A percentile compares a stretch with the other conserved stretches of the same genome.
Conservation (phyloP, 1,284 basidiomycete genomes). For the Xerocomus minutiporus region DNA sequence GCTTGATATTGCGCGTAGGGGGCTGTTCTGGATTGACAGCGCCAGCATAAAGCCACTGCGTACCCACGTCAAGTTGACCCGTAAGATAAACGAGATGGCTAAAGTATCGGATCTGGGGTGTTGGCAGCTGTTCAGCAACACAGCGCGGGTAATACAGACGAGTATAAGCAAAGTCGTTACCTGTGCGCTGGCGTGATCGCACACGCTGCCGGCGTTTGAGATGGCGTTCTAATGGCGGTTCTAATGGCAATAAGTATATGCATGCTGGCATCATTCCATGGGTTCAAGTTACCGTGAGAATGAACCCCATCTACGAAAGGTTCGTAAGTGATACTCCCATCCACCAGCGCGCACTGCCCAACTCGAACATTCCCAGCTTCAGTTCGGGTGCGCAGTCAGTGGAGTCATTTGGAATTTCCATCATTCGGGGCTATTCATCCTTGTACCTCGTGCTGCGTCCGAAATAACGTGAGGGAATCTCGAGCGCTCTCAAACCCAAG, state of each 20-base stretch:
- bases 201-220: slow-evolving; percentile 1
- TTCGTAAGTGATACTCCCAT: slow-evolving; percentile 2
- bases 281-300: slow-evolving; percentile 14
- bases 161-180: slow-evolving; percentile 4
- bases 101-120: background rate
- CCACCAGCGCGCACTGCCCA: background rate
- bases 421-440: background rate
- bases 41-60: background rate
- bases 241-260: background rate
- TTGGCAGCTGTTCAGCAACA: background rate
- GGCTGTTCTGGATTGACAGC: too few relatives aligned
- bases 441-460: background rate
- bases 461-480: background rate
- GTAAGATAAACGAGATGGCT: background rate
- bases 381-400: slow-evolving; percentile 13
- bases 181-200: background rate
- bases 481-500: background rate
- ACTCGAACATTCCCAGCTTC: slow-evolving; percentile 14
- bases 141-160: background rate
- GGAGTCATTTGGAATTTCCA: background rate
- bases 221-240: background rate
- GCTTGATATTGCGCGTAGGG: background rate
- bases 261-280: background rate
- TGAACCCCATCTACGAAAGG: slow-evolving; percentile 2
- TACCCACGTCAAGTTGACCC: slow-evolving; percentile 3